These are phyloP conservation scores for Eleusine indica DNA, from an alignment of 176 grass and related monocot genomes.

Conservation along the genomic window DNA sequence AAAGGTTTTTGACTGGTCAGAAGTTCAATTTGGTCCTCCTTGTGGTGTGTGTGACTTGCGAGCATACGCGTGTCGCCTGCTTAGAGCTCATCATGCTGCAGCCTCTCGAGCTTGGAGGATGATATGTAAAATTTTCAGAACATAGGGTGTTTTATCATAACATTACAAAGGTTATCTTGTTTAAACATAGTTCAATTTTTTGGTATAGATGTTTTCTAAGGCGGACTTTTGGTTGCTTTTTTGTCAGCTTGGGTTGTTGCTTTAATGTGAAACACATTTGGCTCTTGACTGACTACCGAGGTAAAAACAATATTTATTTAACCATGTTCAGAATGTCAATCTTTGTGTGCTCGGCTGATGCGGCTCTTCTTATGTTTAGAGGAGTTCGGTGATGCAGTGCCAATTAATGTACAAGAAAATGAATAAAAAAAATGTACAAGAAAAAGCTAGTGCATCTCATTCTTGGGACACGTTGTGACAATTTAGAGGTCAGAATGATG, in stretches of 20 bases:
- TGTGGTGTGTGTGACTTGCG: background rate
- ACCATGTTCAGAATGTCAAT: background rate
- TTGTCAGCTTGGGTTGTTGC: too few relatives aligned
- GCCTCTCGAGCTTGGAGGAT: too few relatives aligned
- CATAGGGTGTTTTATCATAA: too few relatives aligned
- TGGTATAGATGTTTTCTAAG: constrained; percentile 16
- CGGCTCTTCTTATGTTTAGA: background rate
- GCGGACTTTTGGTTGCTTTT: too few relatives aligned
- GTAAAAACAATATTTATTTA: background rate
- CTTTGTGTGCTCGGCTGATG: background rate
- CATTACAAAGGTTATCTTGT: too few relatives aligned
- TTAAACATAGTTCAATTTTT: too few relatives aligned
- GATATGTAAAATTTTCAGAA: too few relatives aligned
- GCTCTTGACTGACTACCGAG: background rate
- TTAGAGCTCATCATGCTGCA: background rate
- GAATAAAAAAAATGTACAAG: background rate
- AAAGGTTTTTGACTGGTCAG: constrained; percentile 23
- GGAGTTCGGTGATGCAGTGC: background rate
- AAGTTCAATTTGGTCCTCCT: background rate
- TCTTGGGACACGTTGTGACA: background rate
- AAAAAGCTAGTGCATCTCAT: background rate
- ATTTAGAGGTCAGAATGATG: background rate
- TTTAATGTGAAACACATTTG: background rate
- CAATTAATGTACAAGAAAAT: background rate
- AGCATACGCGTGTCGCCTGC: constrained; percentile 5